Conservation (phyloP, 306 rosid genomes). For the Phaseolus lunatus region DNA sequence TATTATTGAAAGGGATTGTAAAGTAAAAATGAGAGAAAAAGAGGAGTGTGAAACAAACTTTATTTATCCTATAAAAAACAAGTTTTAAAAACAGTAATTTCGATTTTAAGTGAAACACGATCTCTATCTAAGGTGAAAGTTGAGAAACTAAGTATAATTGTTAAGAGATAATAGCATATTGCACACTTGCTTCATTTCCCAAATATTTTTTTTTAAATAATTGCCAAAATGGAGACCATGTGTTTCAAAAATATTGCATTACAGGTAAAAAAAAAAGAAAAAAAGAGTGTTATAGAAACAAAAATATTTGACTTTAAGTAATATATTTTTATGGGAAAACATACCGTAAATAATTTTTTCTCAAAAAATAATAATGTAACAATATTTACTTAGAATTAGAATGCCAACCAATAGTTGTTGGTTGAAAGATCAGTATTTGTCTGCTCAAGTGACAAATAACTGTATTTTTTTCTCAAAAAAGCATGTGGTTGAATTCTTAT, state of each 20-base stretch:
- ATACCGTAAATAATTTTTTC: background rate
- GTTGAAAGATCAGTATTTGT: background rate
- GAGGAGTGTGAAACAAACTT: no score
- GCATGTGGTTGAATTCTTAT: background rate
- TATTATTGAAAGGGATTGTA: no score
- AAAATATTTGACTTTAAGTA: no score
- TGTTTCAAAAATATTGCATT: background rate
- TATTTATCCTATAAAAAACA: no score
- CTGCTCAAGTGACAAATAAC: no score
- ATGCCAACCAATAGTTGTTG: background rate
- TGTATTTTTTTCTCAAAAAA: background rate
- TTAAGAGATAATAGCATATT: background rate
- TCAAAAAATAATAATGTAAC: background rate
- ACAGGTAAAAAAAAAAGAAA: no score
- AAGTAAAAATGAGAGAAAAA: no score
- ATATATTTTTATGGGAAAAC: background rate
- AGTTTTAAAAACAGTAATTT: no score
- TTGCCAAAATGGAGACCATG: no score
- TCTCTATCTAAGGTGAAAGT: background rate
- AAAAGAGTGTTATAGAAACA: no score
- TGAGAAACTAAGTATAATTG: background rate
- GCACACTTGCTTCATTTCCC: background rate
- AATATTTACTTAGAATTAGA: background rate
- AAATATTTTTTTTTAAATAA: background rate
- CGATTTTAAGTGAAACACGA: background rate